phyloP scores from a whole-genome alignment of 2,329 filamentous ascomycete species.

The Aspergillus brasiliensis region DNA sequence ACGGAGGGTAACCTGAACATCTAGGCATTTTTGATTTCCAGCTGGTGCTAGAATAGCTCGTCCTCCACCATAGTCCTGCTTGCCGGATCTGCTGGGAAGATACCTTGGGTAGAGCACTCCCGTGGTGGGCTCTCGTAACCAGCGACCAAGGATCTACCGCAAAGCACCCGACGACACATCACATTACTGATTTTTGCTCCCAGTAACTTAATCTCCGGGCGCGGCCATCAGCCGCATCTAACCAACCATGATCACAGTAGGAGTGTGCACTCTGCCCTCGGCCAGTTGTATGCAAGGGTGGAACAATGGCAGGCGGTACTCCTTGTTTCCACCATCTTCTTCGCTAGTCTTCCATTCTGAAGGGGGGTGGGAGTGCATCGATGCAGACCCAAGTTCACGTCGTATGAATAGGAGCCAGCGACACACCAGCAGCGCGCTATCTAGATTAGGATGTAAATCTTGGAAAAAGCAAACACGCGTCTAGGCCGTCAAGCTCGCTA shows the following conservation, averaged over 20 bases:
- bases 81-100: not conserved
- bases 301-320: not conserved
- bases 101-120: not conserved
- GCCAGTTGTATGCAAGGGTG: not conserved
- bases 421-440: not conserved
- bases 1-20: not conserved
- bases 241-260: not conserved
- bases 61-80: not conserved
- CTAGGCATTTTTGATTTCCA: not conserved
- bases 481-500: not conserved
- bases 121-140: no score
- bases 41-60: not conserved
- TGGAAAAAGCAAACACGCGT: not conserved
- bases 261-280: not conserved
- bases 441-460: not conserved
- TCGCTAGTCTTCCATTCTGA: not conserved
- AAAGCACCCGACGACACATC: constrained; percentile 2
- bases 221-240: not conserved
- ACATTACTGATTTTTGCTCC: not conserved
- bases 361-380: no score
- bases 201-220: not conserved
- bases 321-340: not conserved
- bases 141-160: not conserved
- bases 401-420: not conserved
- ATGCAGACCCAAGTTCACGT: not conserved